These are phyloP conservation scores for Fusarium nisikadoi DNA, from an alignment of 2,329 filamentous ascomycete genomes.

Conservation along the genomic window DNA sequence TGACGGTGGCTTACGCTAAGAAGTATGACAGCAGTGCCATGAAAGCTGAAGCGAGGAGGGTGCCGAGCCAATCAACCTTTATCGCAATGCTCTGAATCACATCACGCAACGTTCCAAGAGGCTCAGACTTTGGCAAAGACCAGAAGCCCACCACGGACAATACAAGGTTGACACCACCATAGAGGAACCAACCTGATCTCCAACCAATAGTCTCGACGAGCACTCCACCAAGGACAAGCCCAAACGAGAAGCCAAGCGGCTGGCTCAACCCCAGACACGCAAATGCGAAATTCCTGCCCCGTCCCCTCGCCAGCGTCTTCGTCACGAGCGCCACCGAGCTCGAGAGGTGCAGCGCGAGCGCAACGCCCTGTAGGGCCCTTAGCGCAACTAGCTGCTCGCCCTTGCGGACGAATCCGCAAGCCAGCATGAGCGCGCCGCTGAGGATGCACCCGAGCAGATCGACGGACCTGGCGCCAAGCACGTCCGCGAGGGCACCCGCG, in stretches of 20 bases:
- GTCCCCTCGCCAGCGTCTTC: constrained; percentile 45
- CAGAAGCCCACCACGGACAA: constrained; percentile 51
- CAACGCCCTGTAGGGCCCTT: constrained; percentile 54
- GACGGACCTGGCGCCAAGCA: constrained; percentile 48
- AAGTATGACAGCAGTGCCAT: constrained; percentile 63
- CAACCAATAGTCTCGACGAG: constrained; percentile 59
- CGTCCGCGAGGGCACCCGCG: constrained; percentile 53
- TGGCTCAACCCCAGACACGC: constrained; percentile 58
- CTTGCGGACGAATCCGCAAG: constrained; percentile 44
- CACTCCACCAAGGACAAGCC: constrained; percentile 61
- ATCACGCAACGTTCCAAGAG: constrained; percentile 39
- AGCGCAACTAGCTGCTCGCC: constrained; percentile 52
- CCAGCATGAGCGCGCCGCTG: constrained; percentile 47
- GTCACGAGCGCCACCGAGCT: constrained; percentile 52
- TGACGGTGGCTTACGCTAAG: constrained; percentile 56
- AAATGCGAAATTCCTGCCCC: constrained; percentile 54
- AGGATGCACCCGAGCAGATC: constrained; percentile 49
- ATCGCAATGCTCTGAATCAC: constrained; percentile 39
- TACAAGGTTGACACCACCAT: constrained; percentile 49
- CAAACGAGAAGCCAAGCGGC: constrained; percentile 61
- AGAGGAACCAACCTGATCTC: constrained; percentile 59
- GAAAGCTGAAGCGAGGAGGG: constrained; percentile 56
- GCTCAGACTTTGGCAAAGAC: constrained; percentile 47
- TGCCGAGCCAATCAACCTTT: constrained; percentile 66
- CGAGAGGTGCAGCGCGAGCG: constrained; percentile 49